Evolutionary conservation across 2,329 filamentous ascomycete genomes (phyloP), one percentile per base, ranked within the genome.

Genomic region (Pseudocercospora crystallina): DNA sequence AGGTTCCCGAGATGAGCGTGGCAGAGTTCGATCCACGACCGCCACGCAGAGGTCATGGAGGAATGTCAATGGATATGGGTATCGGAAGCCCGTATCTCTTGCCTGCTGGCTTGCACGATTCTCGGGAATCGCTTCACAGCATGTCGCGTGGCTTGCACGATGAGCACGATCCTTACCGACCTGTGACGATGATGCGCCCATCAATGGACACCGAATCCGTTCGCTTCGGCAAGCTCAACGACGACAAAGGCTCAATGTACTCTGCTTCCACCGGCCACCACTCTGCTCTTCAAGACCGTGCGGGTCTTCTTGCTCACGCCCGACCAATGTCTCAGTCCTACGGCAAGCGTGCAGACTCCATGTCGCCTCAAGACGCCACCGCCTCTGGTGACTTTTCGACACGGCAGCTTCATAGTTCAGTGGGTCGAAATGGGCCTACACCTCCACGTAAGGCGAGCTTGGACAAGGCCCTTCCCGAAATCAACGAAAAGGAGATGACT

Each of bases 31-130:
- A 60, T 29, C 49, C 44, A 39, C 46, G 48, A 63, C 53, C 50
- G 5, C 35, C 46, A 36, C 44, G 52, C 26, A 66, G 69, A 58
- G 66, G 62, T 43, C 76, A 78, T 36, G 80, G 80, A 11, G 46
- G 47, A 33, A 40, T 56, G 48, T 54, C 54, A 12, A 69, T 84
- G 62, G 80, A 83, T 56, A 64, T 92, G 80, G 83, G 87, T 65
- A 77, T 91, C 41, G 83, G 82, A 31, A 94, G 85, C 62, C 94
- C 94, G 2, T 99, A 97, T 68, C 80, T 99, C n/a, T 79, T 97
- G n/a, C 91, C 94, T 4, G 88, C 89, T 1, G 84, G 83, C 47
- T 66, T 92, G 14, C 84, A 94, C 36, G 79, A 82, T 64, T 96
- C 92, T 1, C 82, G 83, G 38, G 90, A 96, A 60, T 96, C 92